phyloP scores from a whole-genome alignment of 148 eudicot genomes.

The Simmondsia chinensis region DNA sequence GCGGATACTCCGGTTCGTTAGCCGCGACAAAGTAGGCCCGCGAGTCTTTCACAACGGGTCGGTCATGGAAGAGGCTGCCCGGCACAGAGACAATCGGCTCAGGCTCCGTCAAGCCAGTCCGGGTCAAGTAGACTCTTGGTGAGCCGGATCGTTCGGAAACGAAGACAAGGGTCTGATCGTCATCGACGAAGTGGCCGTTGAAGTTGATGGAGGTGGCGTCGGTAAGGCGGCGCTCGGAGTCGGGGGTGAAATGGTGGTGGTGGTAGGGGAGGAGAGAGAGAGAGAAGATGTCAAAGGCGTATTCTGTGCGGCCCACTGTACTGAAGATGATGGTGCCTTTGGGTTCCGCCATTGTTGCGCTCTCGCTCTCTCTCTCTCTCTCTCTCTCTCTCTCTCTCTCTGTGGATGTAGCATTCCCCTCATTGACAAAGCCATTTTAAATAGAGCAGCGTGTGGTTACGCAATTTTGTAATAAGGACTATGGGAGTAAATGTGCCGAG shows the following conservation, averaged over 20 bases:
- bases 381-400: no score
- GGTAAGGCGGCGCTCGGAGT: slow-evolving; percentile 42
- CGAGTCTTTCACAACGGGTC: slow-evolving; percentile 33
- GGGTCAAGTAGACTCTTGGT: slow-evolving; percentile 24
- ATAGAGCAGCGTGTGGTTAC: no score
- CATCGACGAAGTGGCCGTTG: slow-evolving; percentile 49
- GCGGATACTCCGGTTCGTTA: slow-evolving; percentile 27
- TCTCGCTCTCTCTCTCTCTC: no score
- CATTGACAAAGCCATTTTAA: no score
- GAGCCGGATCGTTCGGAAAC: slow-evolving; percentile 58
- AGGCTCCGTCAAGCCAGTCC: not conserved
- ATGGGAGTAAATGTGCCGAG: no score
- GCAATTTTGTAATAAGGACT: no score
- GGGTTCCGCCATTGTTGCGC: no score
- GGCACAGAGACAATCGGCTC: slow-evolving; percentile 23
- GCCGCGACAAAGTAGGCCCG: slow-evolving; percentile 48
- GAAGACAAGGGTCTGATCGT: slow-evolving; percentile 26
- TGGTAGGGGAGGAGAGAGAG: slow-evolving; percentile 16
- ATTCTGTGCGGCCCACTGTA: slow-evolving; percentile 50
- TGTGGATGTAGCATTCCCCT: no score
- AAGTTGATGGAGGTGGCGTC: slow-evolving; percentile 61
- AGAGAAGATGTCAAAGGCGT: slow-evolving; percentile 67
- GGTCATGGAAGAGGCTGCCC: slow-evolving; percentile 52
- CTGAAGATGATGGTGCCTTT: slow-evolving; percentile 48
- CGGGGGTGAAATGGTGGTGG: no score